phyloP scores from a whole-genome alignment of 2,329 filamentous ascomycete genomes.

The Drechmeria coniospora region DNA sequence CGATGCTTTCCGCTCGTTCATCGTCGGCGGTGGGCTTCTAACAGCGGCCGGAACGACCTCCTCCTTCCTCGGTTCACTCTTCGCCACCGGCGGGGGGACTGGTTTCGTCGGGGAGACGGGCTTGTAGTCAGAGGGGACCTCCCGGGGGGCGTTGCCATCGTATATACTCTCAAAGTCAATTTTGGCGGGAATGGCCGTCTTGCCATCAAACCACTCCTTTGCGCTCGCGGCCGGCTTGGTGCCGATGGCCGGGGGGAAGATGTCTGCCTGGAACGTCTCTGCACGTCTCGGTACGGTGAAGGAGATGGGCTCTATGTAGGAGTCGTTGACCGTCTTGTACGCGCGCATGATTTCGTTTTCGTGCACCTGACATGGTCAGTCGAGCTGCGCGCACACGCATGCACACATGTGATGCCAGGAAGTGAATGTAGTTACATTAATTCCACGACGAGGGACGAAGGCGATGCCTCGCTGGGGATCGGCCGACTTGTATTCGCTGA shows the following conservation, averaged over 20 bases:
- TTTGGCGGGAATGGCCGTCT: slow-evolving; percentile 72
- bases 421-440: slow-evolving; percentile 49
- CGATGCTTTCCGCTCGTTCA: slow-evolving; percentile 75
- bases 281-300: slow-evolving; percentile 92
- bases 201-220: slow-evolving; percentile 74
- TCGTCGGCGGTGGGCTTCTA: slow-evolving; percentile 42
- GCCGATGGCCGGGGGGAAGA: slow-evolving; percentile 77
- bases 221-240: slow-evolving; percentile 66
- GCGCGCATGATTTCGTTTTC: slow-evolving; percentile 93
- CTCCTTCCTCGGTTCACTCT: slow-evolving; percentile 17
- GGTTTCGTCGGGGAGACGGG: slow-evolving; percentile 32
- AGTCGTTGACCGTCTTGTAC: slow-evolving; percentile 93
- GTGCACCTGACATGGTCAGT: slow-evolving; percentile 44
- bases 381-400: background rate
- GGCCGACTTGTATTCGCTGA: slow-evolving; percentile 92
- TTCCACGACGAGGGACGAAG: slow-evolving; percentile 85
- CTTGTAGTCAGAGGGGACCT: slow-evolving; percentile 57
- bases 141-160: slow-evolving; percentile 65
- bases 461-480: slow-evolving; percentile 91
- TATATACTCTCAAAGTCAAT: slow-evolving; percentile 89
- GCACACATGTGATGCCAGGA: background rate
- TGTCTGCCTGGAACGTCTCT: slow-evolving; percentile 92
- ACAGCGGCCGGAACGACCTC: slow-evolving; percentile 32
- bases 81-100: slow-evolving; percentile 25
- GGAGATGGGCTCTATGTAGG: slow-evolving; percentile 89